Evolutionary conservation across 1,139 yeast species (phyloP).

Genomic region (Debaryomyces robertsiae): DNA sequence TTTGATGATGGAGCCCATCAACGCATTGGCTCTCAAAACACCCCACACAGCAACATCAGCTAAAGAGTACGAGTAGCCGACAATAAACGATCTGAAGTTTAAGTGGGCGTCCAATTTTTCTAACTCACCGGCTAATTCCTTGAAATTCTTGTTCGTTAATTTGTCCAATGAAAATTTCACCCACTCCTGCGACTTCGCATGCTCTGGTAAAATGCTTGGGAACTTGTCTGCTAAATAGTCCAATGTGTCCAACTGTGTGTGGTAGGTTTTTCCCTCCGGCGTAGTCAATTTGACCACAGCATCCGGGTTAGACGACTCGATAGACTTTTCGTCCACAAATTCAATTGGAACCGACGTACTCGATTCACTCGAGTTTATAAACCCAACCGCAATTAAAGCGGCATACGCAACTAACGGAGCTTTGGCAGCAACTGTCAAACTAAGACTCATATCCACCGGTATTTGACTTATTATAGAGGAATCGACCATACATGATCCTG

Average conservation of each 20-base stretch:
- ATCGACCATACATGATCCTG: background rate
- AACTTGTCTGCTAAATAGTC: slow-evolving; percentile 48
- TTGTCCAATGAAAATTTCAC: slow-evolving; percentile 66
- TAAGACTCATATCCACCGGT: slow-evolving; percentile 26
- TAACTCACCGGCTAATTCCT: slow-evolving; percentile 73
- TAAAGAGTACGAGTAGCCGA: slow-evolving; percentile 64
- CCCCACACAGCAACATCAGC: slow-evolving; percentile 96
- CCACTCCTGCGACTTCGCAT: slow-evolving; percentile 57
- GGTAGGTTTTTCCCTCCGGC: slow-evolving; percentile 47
- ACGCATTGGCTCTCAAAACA: slow-evolving; percentile 85
- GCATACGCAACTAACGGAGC: slow-evolving; percentile 82
- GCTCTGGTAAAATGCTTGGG: slow-evolving; percentile 39
- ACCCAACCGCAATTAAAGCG: slow-evolving; percentile 75
- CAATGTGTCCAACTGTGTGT: slow-evolving; percentile 48
- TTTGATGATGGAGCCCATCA: slow-evolving; percentile 88
- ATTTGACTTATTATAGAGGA: background rate
- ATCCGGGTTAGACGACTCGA: slow-evolving; percentile 40
- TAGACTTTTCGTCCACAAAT: slow-evolving; percentile 63
- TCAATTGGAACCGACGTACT: slow-evolving; percentile 56
- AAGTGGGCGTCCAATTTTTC: slow-evolving; percentile 81
- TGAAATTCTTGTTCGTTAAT: slow-evolving; percentile 82
- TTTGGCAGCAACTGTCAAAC: slow-evolving; percentile 76
- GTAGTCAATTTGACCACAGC: slow-evolving; percentile 48
- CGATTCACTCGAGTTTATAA: slow-evolving; percentile 58
- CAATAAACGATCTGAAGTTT: slow-evolving; percentile 79